Percentiles rank a stretch among this genome's conserved stretches.
phyloP scores from a whole-genome alignment of 345 rosid species.

The Salix viminalis region DNA sequence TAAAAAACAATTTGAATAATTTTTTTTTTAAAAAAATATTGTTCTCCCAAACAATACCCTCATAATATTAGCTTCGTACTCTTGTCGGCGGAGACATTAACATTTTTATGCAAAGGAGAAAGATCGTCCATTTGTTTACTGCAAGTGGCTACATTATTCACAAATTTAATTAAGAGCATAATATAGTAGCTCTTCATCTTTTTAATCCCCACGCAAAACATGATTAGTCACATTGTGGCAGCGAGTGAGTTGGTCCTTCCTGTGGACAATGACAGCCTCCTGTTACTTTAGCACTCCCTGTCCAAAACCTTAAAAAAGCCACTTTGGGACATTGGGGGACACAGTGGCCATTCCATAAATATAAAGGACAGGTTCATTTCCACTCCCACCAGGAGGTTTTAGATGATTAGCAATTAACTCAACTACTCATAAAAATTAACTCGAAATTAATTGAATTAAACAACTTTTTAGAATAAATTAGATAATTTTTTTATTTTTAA shows the following conservation, averaged over 20 bases:
- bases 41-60: no score
- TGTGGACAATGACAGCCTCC: slow-evolving; percentile 1
- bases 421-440: no score
- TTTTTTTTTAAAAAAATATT: no score
- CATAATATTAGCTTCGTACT: no score
- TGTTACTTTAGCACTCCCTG: not conserved
- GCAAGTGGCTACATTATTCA: not conserved
- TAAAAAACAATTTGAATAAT: no score
- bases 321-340: slow-evolving; percentile 3
- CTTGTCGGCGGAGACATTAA: not conserved
- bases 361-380: not conserved
- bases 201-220: not conserved
- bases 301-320: not conserved
- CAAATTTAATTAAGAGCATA: not conserved
- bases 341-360: slow-evolving; percentile 1
- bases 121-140: not conserved
- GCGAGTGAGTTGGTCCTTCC: not conserved
- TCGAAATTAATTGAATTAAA: no score
- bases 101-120: not conserved
- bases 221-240: not conserved
- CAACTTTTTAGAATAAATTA: no score
- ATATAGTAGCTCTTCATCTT: not conserved
- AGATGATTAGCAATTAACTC: no score
- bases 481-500: no score
- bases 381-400: not conserved